phyloP scores from a whole-genome alignment of 495 filamentous ascomycete genomes.

The Jackrogersella multiformis region DNA sequence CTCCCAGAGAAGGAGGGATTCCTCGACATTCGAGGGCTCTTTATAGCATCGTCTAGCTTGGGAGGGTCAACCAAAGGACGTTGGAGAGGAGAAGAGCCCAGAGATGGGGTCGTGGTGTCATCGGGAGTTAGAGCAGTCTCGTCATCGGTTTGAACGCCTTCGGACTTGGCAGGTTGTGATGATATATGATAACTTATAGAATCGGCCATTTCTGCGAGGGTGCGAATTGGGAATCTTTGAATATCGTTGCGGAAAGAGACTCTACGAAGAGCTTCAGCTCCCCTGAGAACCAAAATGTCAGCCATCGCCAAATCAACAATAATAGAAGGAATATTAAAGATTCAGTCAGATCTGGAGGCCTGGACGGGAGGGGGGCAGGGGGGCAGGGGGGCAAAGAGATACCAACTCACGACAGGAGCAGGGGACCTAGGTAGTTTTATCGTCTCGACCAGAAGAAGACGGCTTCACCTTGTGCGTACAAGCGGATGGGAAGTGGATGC shows the following conservation, averaged over 20 bases:
- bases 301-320: conserved; percentile 43
- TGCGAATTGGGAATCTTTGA: conserved; percentile 47
- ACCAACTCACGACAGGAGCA: conserved; percentile 25
- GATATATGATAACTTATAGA: conserved; percentile 47
- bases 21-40: conserved; percentile 69
- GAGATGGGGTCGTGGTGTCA: conserved; percentile 49
- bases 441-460: conserved; percentile 18
- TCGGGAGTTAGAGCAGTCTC: conserved; percentile 56
- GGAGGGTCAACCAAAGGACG: conserved; percentile 54
- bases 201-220: conserved; percentile 59
- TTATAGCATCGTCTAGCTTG: conserved; percentile 54
- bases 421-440: conserved; percentile 38
- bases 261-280: conserved; percentile 50
- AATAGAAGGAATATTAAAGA: neutral
- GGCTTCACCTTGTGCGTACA: conserved; percentile 24
- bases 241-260: conserved; percentile 51
- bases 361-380: conserved; percentile 18
- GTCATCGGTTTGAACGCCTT: conserved; percentile 55
- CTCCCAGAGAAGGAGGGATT: conserved; percentile 78
- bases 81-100: conserved; percentile 52
- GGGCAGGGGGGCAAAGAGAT: conserved; percentile 25
- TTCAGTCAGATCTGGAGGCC: conserved; percentile 13
- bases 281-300: conserved; percentile 51
- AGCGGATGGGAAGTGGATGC: conserved; percentile 39
- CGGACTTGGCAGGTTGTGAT: conserved; percentile 49